Percentiles rank a stretch among this genome's conserved stretches.
phyloP scores from a whole-genome alignment of 2,329 filamentous ascomycete species.

The Trichoderma sp. region DNA sequence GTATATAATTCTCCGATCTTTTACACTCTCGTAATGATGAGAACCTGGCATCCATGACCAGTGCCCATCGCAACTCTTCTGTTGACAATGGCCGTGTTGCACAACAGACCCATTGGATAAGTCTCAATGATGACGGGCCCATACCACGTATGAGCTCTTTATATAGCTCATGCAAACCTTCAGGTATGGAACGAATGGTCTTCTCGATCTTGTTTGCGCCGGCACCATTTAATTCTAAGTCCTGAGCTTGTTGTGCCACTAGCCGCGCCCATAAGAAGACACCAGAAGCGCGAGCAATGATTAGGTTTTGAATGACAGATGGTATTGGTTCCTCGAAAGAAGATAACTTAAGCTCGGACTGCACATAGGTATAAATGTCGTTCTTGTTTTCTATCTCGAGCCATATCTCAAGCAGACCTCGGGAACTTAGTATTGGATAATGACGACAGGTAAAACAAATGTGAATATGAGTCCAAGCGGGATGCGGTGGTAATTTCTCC shows the following conservation, averaged over 20 bases:
- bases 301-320: conserved; percentile 5
- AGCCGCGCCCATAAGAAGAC: conserved; percentile 40
- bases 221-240: conserved; percentile 14
- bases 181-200: conserved; percentile 24
- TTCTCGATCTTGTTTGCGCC: conserved; percentile 24
- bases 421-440: conserved; percentile 26
- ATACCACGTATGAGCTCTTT: conserved; percentile 24
- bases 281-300: conserved; percentile 30
- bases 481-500: background rate
- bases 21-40: conserved; percentile 25
- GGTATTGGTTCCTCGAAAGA: background rate
- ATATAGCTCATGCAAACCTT: conserved; percentile 29
- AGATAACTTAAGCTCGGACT: background rate
- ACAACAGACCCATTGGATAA: conserved; percentile 37
- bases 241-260: conserved; percentile 21
- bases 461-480: background rate
- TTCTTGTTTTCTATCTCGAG: conserved; percentile 31
- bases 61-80: conserved; percentile 33
- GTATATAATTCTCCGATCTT: conserved; percentile 20
- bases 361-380: conserved; percentile 34
- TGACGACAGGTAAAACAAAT: conserved; percentile 36
- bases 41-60: conserved; percentile 28
- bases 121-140: conserved; percentile 23
- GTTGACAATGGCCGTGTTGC: conserved; percentile 26
- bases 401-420: conserved; percentile 27